Evolutionary conservation across 331 rosid species (phyloP).

Genomic region (Quercus lobata): DNA sequence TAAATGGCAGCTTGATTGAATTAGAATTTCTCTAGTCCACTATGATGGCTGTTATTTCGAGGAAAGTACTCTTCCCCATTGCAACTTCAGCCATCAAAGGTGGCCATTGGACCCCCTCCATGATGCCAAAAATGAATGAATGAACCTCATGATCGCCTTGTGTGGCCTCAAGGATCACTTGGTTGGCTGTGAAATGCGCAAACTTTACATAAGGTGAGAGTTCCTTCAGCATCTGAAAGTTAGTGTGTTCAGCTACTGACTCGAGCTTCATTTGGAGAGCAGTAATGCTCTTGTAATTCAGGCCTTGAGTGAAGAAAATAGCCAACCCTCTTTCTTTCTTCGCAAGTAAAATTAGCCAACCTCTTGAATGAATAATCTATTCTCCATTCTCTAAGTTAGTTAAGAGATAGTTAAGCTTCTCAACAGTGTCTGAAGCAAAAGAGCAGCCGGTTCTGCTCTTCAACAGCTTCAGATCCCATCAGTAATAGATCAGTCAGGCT

Average conservation of each 20-base stretch:
- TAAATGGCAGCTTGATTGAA: constrained; percentile 42
- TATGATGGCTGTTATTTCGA: constrained; percentile 52
- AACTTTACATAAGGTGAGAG: constrained; percentile 57
- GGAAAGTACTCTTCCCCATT: constrained; percentile 34
- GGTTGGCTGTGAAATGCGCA: constrained; percentile 70
- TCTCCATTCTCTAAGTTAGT: neutral
- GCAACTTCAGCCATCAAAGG: constrained; percentile 61
- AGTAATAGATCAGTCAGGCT: constrained; percentile 51
- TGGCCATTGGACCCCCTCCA: constrained; percentile 78
- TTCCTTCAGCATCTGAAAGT: constrained; percentile 52
- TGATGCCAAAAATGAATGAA: constrained; percentile 58
- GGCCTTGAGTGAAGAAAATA: constrained; percentile 49
- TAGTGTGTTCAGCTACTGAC: constrained; percentile 24
- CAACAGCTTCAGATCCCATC: constrained; percentile 64
- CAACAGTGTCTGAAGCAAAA: constrained; percentile 35
- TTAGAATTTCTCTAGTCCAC: constrained; percentile 25
- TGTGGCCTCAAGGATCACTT: constrained; percentile 63
- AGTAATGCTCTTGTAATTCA: constrained; percentile 25
- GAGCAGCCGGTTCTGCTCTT: constrained; percentile 35
- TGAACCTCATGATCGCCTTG: constrained; percentile 36
- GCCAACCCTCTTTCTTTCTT: constrained; percentile 6
- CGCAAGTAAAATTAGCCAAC: neutral
- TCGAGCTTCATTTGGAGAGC: neutral
- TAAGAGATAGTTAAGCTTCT: constrained; percentile 32
- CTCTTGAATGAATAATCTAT: constrained; percentile 41